Evolutionary conservation across 106 monocot genomes (phyloP).

Genomic region (Dendrobium nobile): DNA sequence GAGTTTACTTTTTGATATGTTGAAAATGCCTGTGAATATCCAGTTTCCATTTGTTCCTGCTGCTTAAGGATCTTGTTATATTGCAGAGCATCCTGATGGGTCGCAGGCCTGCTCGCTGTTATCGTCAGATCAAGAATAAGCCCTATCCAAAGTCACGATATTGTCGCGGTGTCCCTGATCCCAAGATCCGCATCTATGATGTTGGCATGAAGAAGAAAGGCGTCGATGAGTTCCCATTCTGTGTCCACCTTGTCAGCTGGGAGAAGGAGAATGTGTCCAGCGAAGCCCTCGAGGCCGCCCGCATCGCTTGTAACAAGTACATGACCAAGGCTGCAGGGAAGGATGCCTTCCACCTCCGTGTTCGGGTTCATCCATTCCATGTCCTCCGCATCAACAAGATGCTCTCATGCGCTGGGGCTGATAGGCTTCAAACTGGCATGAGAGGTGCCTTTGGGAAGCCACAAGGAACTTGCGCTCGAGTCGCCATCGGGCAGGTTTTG

Average conservation of each 20-base stretch:
- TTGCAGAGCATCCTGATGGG: neutral
- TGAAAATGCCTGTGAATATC: too few species aligned
- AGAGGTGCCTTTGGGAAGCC: slow-evolving; percentile 59
- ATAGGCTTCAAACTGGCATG: slow-evolving; percentile 66
- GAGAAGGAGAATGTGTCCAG: slow-evolving; percentile 43
- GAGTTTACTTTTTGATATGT: too few species aligned
- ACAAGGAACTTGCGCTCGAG: slow-evolving; percentile 46
- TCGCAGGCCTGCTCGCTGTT: slow-evolving; percentile 19
- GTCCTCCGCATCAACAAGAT: slow-evolving; percentile 59
- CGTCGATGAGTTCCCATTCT: slow-evolving; percentile 40
- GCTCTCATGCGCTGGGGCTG: slow-evolving; percentile 60
- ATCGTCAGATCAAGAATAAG: slow-evolving; percentile 27
- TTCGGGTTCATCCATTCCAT: slow-evolving; percentile 57
- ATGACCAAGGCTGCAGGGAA: slow-evolving; percentile 36
- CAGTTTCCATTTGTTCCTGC: too few species aligned
- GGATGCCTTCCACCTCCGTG: slow-evolving; percentile 42
- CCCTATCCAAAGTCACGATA: slow-evolving; percentile 40
- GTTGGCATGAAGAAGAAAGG: slow-evolving; percentile 62
- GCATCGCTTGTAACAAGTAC: slow-evolving; percentile 35
- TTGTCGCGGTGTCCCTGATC: slow-evolving; percentile 49
- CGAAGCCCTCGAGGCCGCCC: slow-evolving; percentile 37
- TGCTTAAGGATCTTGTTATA: too few species aligned
- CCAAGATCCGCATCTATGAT: slow-evolving; percentile 55
- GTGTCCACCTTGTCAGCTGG: slow-evolving; percentile 39
- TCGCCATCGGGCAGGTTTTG: slow-evolving; percentile 46